These are phyloP conservation scores for cucumber (Cucumis sativus) DNA, from an alignment of 306 rosid genomes.

Conservation along the genomic window DNA sequence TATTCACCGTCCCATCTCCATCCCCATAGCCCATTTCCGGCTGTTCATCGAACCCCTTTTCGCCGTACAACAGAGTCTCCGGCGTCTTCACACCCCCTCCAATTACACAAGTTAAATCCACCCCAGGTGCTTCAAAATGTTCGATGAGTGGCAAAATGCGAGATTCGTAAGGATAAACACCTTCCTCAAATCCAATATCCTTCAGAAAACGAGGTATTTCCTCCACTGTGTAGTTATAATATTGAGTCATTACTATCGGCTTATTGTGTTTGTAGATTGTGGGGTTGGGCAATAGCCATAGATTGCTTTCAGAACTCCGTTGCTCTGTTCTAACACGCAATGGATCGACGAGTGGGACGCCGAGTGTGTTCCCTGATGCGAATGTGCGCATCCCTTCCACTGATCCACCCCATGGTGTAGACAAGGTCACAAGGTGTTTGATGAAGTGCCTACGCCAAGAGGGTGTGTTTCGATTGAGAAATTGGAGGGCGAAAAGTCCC, in stretches of 20 bases:
- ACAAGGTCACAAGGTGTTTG: constrained; percentile 61
- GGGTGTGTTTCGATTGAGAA: constrained; percentile 44
- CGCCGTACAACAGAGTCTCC: constrained; percentile 43
- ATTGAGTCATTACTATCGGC: constrained; percentile 37
- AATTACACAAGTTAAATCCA: constrained; percentile 53
- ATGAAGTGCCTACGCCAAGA: constrained; percentile 56
- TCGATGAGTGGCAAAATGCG: constrained; percentile 40
- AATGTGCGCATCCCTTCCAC: constrained; percentile 62
- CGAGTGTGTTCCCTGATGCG: constrained; percentile 68
- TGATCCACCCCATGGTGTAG: constrained; percentile 87
- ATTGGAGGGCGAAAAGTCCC: constrained; percentile 52
- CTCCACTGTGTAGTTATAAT: constrained; percentile 31
- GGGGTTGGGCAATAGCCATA: constrained; percentile 84
- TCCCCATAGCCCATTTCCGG: constrained; percentile 57
- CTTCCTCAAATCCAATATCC: constrained; percentile 55
- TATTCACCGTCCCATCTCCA: constrained; percentile 88
- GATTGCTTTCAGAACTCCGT: constrained; percentile 74
- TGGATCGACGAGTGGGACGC: constrained; percentile 75
- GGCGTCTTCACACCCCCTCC: constrained; percentile 55
- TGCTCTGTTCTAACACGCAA: constrained; percentile 58
- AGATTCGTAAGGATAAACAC: constrained; percentile 45
- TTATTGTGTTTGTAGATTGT: constrained; percentile 24
- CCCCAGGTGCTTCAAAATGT: constrained; percentile 37
- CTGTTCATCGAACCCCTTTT: constrained; percentile 42
- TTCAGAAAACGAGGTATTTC: constrained; percentile 47